Conservation (phyloP, 164 flowering plant genomes). For the Nymphaea colorata region DNA sequence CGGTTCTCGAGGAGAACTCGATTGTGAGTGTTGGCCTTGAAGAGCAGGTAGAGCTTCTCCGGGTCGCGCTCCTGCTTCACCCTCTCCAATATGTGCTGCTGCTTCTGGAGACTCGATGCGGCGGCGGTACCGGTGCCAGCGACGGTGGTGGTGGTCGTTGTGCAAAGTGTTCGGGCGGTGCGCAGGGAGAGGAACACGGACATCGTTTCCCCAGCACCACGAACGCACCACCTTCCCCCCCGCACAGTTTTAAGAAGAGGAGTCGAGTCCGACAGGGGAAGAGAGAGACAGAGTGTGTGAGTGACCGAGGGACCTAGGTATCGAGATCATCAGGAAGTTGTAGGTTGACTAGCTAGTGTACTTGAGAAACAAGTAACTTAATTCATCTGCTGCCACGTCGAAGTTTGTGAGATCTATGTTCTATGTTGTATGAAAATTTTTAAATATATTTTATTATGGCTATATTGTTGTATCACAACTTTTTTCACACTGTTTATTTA, state of each 20-base stretch:
- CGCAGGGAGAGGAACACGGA: background rate
- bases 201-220: background rate
- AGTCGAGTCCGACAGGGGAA: background rate
- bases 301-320: too few relatives aligned
- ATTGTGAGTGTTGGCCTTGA: slow-evolving; percentile 51
- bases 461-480: too few relatives aligned
- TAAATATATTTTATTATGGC: too few relatives aligned
- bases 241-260: too few relatives aligned
- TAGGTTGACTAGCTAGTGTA: too few relatives aligned
- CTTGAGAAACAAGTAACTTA: too few relatives aligned
- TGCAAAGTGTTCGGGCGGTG: background rate
- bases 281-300: background rate
- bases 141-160: background rate
- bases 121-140: background rate
- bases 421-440: too few relatives aligned
- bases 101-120: background rate
- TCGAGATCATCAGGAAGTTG: too few relatives aligned
- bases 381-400: too few relatives aligned
- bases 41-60: slow-evolving; percentile 46
- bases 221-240: too few relatives aligned
- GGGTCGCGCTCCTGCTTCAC: slow-evolving; percentile 69
- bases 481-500: too few relatives aligned
- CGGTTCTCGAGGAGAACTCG: slow-evolving; percentile 54
- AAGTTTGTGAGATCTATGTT: too few relatives aligned
- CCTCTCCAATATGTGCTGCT: slow-evolving; percentile 1